Conservation (phyloP, 2,329 filamentous ascomycete species). For the Pyrenochaeta sp. region DNA sequence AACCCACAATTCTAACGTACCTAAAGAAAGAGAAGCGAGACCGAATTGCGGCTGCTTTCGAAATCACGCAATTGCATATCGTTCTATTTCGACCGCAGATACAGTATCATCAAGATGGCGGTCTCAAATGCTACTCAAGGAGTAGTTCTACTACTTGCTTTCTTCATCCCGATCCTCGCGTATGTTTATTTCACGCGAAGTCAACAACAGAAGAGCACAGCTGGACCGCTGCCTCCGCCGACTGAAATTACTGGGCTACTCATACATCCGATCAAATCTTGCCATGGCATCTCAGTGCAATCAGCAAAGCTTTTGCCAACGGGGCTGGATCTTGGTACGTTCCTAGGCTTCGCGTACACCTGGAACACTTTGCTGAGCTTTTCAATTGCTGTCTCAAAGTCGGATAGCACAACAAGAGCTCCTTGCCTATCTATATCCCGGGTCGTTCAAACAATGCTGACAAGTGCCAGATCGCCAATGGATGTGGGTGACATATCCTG, state of each 20-base stretch:
- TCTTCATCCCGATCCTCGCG: slow-evolving; percentile 42
- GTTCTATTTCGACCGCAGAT: background rate
- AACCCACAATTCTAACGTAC: background rate
- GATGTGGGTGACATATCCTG: slow-evolving; percentile 69
- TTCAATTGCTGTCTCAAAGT: background rate
- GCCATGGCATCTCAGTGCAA: slow-evolving; percentile 66
- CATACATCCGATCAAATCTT: slow-evolving; percentile 73
- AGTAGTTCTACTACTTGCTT: slow-evolving; percentile 34
- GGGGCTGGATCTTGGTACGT: slow-evolving; percentile 62
- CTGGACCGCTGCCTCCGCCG: slow-evolving; percentile 44
- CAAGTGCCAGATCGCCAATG: slow-evolving; percentile 63
- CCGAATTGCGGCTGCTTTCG: background rate
- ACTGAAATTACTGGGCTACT: slow-evolving; percentile 59
- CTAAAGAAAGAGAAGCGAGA: background rate
- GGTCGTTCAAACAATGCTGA: slow-evolving; percentile 7
- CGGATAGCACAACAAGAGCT: background rate
- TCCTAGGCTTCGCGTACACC: background rate
- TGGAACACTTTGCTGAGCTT: background rate
- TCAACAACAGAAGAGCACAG: slow-evolving; percentile 18
- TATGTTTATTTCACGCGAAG: slow-evolving; percentile 36
- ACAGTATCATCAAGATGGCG: slow-evolving; percentile 26
- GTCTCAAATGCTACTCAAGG: slow-evolving; percentile 30
- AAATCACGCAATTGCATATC: background rate
- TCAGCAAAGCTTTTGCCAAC: slow-evolving; percentile 62
- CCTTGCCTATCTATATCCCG: background rate